These are phyloP conservation scores for Petunia secreta DNA, from an alignment of 257 asterid genomes.

Conservation along the genomic window DNA sequence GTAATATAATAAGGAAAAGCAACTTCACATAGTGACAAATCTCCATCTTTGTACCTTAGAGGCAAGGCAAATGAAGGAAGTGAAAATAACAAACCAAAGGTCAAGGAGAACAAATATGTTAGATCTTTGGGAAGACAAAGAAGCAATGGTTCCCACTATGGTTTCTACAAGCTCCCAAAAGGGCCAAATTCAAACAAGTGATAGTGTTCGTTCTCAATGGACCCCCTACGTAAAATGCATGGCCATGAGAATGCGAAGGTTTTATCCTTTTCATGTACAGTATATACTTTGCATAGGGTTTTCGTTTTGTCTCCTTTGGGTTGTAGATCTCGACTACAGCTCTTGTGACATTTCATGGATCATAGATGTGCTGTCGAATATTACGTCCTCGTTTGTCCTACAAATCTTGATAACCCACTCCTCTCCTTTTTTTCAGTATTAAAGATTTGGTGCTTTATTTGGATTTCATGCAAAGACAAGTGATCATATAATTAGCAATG, in stretches of 20 bases:
- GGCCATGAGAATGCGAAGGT: conserved; percentile 36
- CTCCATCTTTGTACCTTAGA: conserved; percentile 12
- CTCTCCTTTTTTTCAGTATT: neutral
- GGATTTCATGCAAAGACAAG: conserved; percentile 1
- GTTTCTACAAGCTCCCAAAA: neutral
- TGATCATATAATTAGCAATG: neutral
- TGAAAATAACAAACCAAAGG: conserved; percentile 22
- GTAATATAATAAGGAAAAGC: neutral
- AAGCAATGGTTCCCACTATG: conserved; percentile 41
- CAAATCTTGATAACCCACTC: conserved; percentile 37
- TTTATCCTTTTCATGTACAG: conserved; percentile 12
- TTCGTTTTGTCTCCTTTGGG: conserved; percentile 25
- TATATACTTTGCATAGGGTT: neutral
- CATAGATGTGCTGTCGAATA: neutral
- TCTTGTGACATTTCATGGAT: conserved; percentile 35
- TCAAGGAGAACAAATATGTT: conserved; percentile 47
- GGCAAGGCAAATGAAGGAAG: conserved; percentile 21
- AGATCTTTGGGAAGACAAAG: conserved; percentile 45
- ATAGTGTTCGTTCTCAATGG: neutral
- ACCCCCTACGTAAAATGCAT: neutral
- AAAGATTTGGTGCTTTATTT: neutral
- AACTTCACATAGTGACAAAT: conserved; percentile 9
- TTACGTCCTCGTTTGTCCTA: conserved; percentile 34
- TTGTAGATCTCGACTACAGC: conserved; percentile 22
- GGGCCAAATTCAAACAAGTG: neutral